Evolutionary conservation across 2,329 filamentous ascomycete species (phyloP), one percentile per base, ranked within the genome.

Genomic region (Phaeosphaeriaceae sp.): DNA sequence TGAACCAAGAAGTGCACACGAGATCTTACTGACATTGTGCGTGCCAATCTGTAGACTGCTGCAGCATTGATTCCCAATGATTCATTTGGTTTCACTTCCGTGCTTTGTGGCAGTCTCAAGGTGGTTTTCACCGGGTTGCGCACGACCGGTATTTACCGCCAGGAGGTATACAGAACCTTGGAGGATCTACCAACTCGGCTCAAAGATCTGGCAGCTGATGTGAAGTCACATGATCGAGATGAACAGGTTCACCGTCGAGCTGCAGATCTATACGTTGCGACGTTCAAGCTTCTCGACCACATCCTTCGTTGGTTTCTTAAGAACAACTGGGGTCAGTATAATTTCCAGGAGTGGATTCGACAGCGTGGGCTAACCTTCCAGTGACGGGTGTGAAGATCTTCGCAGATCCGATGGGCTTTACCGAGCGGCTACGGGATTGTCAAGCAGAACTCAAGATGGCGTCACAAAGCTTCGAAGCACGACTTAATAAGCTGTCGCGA

Each of bases 401-500:
- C 44, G n/a, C 44, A 22, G 44, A 47, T 47, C 44, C 44, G 6
- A 19, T 19, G 8, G 44, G 44, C 23, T 47, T 47, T 19, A 47
- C 44, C 3, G 44, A 47, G 9, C 19, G 22, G n/a, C 44, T 47
- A 21, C 24, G 44, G 26, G 44, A 47, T 8, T 47, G 22, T 26
- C 44, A 47, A 22, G 44, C 44, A 47, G 44, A 47, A 22, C 44
- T 47, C 44, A 47, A 47, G 26, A 47, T 47, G 44, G 44, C 22
- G 17, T 47, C 44, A 22, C 44, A 47, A 47, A 26, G 44, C 44
- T 47, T 47, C 22, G 44, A 47, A 26, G 22, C 44, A 4, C 44
- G 44, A 22, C 22, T 24, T 22, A 26, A 22, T 26, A 23, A 47
- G 44, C 44, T 47, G 9, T 19, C 44, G 26, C 44, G 44, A 17